Base-by-base conservation (phyloP, 805 yeast genomes). In the Lipomyces anomalus region DNA sequence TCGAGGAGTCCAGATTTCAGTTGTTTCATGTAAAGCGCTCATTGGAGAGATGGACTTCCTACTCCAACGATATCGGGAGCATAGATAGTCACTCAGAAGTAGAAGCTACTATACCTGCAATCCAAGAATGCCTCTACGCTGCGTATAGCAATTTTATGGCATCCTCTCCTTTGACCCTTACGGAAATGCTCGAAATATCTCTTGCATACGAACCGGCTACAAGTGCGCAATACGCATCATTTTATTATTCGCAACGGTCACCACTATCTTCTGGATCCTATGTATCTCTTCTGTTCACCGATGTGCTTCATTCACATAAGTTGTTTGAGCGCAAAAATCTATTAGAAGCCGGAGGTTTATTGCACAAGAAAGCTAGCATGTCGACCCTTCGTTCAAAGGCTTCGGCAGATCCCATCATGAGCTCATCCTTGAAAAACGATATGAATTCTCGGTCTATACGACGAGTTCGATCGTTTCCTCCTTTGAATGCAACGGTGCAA, bases 11-110 rank as follows among this genome's bases (percentile, higher is more conserved):
- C 51, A 84, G 81, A 48, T 73, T 76, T 38, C 75, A 80, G 48
- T 76, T 85, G 53, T 80, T 76, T 55, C 73, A 85, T 40, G 78
- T 88, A 3, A 73, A 76, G 47, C 79, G 80, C 43, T 82, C 94
- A 0, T 79, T 87, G 58, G 77, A 73, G 45, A 78, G 92, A 59
- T 90, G 97, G 97, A 77, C 80, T 11, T 29, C 28, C 13, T 50
- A 43, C 35, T 24, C 40, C 17, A 26, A 22, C 11, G 34, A 45
- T 7, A 26, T 48, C 17, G 39, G 32, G 11, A 40, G 48, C 32
- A 28, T 11, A 2, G 40, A 34, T 1, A 9, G 43, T 30, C 46
- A 43, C 3, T 22, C 4, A 4, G 13, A 42, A 7, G 11, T 55
- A 20, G 59, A 57, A 6, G 57, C 56, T 40, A 51, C 63, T 6